Evolutionary conservation across 257 asterid genomes (phyloP), one percentile per base, ranked within the genome.

Genomic region (Solanum chaucha): DNA sequence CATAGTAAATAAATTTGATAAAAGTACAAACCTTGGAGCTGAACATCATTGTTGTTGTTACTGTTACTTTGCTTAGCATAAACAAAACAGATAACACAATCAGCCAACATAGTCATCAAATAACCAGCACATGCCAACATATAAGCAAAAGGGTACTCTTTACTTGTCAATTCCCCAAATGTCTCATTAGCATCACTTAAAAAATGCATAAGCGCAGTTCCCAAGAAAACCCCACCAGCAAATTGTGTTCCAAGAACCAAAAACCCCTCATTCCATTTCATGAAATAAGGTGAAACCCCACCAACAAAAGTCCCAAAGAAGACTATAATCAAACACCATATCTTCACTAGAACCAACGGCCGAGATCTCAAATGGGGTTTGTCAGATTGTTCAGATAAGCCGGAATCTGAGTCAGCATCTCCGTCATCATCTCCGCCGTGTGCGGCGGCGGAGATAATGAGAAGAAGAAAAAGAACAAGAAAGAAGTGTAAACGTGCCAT

Each of bases 191-290:
- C 89, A 92, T 96, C 99, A 72, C 98, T 95, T 90, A 96, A 58
- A 87, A 96, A 96, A 93, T 96, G 98, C 98, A 96, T 96, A 93
- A 95, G 34, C 34, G 99, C 94, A 3, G 98, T 95, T 46, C 97
- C 99, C 82, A 95, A 67, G 59, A 95, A 96, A 40, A 96, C 99
- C 74, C 99, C 99, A 84, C 98, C 99, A 6, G 99, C 99, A 65
- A 96, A 96, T 88, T 96, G 99, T 22, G 99, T 95, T 5, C 99
- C 99, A 10, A 93, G 24, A 4, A 94, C 90, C 89, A 96, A 90
- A 84, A 96, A 95, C 8, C 92, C 95, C 88, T 96, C 99, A 91
- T 93, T 96, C 99, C 98, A 94, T 51, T 93, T 94, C 92, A 95
- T 81, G 89, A 95, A 94, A 82, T 95, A 96, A 8, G 99, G 98